Percentiles rank a stretch among this genome's conserved stretches.
phyloP scores from a whole-genome alignment of 805 yeast species.

The Wickerhamomyces ciferrii region DNA sequence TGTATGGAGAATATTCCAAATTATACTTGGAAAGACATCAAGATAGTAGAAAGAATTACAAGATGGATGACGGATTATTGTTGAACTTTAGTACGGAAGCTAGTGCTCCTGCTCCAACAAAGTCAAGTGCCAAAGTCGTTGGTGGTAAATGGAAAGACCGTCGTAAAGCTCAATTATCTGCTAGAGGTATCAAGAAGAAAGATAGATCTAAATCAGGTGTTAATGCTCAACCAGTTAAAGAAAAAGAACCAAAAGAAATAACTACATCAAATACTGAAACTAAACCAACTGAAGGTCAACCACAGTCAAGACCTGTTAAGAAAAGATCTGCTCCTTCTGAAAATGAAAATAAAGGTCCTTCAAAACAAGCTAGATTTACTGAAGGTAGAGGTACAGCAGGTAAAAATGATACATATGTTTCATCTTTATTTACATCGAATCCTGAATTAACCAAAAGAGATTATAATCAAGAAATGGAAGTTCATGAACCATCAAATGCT shows the following conservation, averaged over 20 bases:
- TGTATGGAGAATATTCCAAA: too few relatives aligned
- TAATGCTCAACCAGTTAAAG: slow-evolving; percentile 6
- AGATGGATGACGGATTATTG: slow-evolving; percentile 53
- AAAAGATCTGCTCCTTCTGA: slow-evolving; percentile 10
- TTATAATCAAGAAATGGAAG: slow-evolving; percentile 28
- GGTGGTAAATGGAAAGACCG: slow-evolving; percentile 87
- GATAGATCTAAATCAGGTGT: slow-evolving; percentile 4
- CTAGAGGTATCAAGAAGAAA: slow-evolving; percentile 16
- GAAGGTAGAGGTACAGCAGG: slow-evolving; percentile 50
- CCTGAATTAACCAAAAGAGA: slow-evolving; percentile 42
- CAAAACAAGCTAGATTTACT: slow-evolving; percentile 33
- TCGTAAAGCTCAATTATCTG: slow-evolving; percentile 34
- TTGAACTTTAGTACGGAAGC: slow-evolving; percentile 63
- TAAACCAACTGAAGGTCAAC: not conserved
- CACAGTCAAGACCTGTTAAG: slow-evolving; percentile 5
- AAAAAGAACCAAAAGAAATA: not conserved
- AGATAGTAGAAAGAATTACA: not conserved
- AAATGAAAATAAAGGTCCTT: slow-evolving; percentile 18
- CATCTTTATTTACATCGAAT: slow-evolving; percentile 78
- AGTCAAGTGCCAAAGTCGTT: slow-evolving; percentile 35
- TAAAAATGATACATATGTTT: slow-evolving; percentile 61
- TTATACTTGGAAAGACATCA: not conserved
- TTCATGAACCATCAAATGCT: slow-evolving; percentile 72
- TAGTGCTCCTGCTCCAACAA: slow-evolving; percentile 13
- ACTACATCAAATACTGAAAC: too few relatives aligned